Evolutionary conservation across 805 yeast species (phyloP).

Genomic region (Suhomyces kilbournensis): DNA sequence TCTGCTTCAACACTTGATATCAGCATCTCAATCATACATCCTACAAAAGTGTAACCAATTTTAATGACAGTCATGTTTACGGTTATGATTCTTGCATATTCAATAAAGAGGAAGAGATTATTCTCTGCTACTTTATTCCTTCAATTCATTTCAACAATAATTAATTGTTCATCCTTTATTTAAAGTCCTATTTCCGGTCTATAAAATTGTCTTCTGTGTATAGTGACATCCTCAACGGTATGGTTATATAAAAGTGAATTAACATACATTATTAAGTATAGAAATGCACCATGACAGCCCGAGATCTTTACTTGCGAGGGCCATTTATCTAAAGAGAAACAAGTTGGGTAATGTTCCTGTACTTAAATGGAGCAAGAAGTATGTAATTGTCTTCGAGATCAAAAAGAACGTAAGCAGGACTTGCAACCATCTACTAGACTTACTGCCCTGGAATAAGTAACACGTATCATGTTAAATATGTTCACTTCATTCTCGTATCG

Average conservation of each 20-base stretch:
- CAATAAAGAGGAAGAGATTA: neutral
- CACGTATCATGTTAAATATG: too few species aligned
- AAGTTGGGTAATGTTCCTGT: neutral
- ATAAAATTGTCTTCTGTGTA: slow-evolving; percentile 27
- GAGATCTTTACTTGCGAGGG: neutral
- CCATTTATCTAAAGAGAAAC: neutral
- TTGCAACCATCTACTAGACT: too few species aligned
- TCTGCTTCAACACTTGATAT: slow-evolving; percentile 25
- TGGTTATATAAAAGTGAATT: slow-evolving; percentile 21
- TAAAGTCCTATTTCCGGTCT: slow-evolving; percentile 3
- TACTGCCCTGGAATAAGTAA: too few species aligned
- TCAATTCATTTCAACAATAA: slow-evolving; percentile 20
- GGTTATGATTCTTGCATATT: slow-evolving; percentile 9
- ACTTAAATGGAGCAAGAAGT: neutral
- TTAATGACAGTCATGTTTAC: slow-evolving; percentile 9
- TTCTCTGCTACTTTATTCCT: slow-evolving; percentile 6
- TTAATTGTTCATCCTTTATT: slow-evolving; percentile 4
- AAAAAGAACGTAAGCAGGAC: too few species aligned
- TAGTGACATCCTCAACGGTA: slow-evolving; percentile 51
- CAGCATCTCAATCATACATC: neutral
- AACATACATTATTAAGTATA: neutral
- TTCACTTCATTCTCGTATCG: too few species aligned
- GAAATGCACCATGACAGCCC: neutral
- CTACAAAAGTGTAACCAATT: slow-evolving; percentile 12
- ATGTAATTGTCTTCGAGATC: neutral